Evolutionary conservation across 1,284 basidiomycete genomes (phyloP).

Genomic region (Apiotrichum mycotoxinovorans): DNA sequence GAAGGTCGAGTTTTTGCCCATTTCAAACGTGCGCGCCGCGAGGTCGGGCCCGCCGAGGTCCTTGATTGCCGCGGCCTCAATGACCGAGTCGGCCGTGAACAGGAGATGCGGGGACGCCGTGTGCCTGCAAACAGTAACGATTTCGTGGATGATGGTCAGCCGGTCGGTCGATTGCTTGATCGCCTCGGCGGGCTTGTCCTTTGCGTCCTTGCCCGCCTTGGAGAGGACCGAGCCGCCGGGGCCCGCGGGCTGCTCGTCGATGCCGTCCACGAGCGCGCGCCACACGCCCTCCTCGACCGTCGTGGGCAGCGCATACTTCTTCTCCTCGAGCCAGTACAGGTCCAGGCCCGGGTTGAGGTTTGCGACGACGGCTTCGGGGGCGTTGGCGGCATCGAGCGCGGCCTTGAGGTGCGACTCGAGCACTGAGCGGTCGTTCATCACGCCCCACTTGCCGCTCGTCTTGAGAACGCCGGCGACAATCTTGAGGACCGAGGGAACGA

Average conservation of each 20-base stretch:
- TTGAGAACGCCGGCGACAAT: constrained; percentile 17
- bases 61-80: constrained; percentile 11
- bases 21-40: background rate
- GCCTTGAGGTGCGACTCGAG: constrained; percentile 14
- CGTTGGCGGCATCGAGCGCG: constrained; percentile 12
- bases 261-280: constrained; percentile 19
- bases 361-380: constrained; percentile 7
- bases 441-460: constrained; percentile 8
- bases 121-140: constrained; percentile 18
- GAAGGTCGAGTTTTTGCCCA: background rate
- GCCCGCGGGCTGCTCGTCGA: constrained; percentile 15
- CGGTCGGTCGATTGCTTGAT: constrained; percentile 17
- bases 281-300: constrained; percentile 19
- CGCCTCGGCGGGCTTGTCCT: constrained; percentile 4
- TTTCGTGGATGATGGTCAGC: constrained; percentile 16
- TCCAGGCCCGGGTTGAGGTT: constrained; percentile 19
- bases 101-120: constrained; percentile 16
- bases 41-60: constrained; percentile 20
- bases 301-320: constrained; percentile 16
- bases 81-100: constrained; percentile 13
- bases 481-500: constrained; percentile 18
- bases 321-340: constrained; percentile 18
- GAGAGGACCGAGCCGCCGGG: constrained; percentile 2
- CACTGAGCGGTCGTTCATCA: constrained; percentile 11
- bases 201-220: constrained; percentile 8